Base-by-base conservation (phyloP, 148 eudicot species). In the Chenopodium berlandieri region DNA sequence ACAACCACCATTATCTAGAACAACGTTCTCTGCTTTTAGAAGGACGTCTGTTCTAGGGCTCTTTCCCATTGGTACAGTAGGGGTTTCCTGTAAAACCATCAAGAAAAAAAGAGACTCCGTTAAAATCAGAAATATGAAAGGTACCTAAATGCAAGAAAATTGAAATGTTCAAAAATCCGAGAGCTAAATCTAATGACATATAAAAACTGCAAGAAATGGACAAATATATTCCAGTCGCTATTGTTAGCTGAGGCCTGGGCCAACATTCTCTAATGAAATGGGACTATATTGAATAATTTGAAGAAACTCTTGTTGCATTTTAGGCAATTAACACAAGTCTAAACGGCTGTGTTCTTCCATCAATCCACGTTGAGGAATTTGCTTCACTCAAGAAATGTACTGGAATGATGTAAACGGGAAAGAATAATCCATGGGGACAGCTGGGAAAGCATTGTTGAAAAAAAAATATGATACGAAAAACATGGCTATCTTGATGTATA, bases 21-120 rank as follows among this genome's bases (percentile, higher is more conserved):
- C 99, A 77, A 85, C 90, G 62, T 87, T 86, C 83, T 95, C 99
- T 64, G 97, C 92, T 68, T 85, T 86, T 30, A 95, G 83, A 79
- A 95, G 97, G 58, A 90, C 83, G 86, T 93, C 97, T 63, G 94
- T 91, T 87, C 97, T 88, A 14, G 92, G 90, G 83, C 94, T 91
- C 83, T 82, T 93, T 56, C 97, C 99, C 78, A 90, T 82, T 77
- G 92, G 94, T 48, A 95, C 94, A 37, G 79, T 86, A 72, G 97
- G 94, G 60, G 91, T 87, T 63, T 89, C 91, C 98, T 95, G 86
- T 47, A 82, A 67, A 31, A 19, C 63, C 62, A 31, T 46, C 64
- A 76, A 46, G 27, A 76, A 27, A 76, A 27, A 72, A 48, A 66
- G 23, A 13, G 25, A 37, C 44, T 52, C 78, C 73, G 13, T 40